These are phyloP conservation scores for Pseudocercospora fijiensis DNA, from an alignment of 2,329 filamentous ascomycete species.

Conservation along the genomic window DNA sequence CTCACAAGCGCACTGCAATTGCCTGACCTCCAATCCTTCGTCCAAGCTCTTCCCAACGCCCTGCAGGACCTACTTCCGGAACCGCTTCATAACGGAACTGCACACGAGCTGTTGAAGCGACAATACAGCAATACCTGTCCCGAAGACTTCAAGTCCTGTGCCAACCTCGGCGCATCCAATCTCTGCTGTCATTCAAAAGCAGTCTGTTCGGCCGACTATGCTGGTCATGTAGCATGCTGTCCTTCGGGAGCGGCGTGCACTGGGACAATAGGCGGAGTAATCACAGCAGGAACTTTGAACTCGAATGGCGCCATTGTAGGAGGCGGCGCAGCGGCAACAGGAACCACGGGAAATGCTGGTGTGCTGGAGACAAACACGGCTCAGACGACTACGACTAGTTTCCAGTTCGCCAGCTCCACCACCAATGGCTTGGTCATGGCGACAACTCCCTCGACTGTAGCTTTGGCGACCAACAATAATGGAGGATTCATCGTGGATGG, in stretches of 20 bases:
- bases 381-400: constrained; percentile 29
- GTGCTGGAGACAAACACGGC: constrained; percentile 21
- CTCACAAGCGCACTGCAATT: constrained; percentile 29
- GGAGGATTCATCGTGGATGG: constrained; percentile 36
- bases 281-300: constrained; percentile 38
- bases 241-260: constrained; percentile 58
- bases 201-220: constrained; percentile 57
- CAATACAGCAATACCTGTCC: constrained; percentile 48
- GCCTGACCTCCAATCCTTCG: constrained; percentile 33
- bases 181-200: constrained; percentile 57
- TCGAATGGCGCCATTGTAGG: constrained; percentile 30
- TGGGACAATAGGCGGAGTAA: constrained; percentile 48
- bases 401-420: constrained; percentile 26
- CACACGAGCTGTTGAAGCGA: constrained; percentile 38
- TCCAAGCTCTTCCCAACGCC: constrained; percentile 32
- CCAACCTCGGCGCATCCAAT: constrained; percentile 51
- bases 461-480: constrained; percentile 18
- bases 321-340: constrained; percentile 25
- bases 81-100: constrained; percentile 23
- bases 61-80: constrained; percentile 28
- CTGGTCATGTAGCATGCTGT: constrained; percentile 62
- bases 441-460: constrained; percentile 20
- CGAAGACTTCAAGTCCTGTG: constrained; percentile 53
- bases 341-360: constrained; percentile 21
- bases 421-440: constrained; percentile 30